A percentile compares a stretch with the other conserved stretches of the same genome.
These are phyloP conservation scores for Lagenidium sp. DNA, from an alignment of 352 stramenopile genomes.

Conservation along the genomic window DNA sequence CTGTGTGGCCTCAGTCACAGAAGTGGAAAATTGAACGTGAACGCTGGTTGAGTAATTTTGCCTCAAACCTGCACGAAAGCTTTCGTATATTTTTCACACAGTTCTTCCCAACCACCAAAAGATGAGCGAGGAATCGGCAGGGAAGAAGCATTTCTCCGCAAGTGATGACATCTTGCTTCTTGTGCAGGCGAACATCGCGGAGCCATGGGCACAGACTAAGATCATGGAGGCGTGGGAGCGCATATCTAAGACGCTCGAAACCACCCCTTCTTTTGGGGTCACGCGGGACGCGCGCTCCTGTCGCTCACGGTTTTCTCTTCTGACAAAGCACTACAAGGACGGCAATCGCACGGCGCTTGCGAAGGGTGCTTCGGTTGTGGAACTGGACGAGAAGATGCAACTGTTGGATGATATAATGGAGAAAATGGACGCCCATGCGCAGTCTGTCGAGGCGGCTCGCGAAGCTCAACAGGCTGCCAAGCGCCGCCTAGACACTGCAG, in stretches of 20 bases:
- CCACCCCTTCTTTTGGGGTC: neutral
- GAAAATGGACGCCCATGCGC: too few relatives aligned
- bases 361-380: too few relatives aligned
- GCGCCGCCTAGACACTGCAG: too few relatives aligned
- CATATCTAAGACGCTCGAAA: neutral
- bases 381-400: too few relatives aligned
- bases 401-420: too few relatives aligned
- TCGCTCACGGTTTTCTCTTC: too few relatives aligned
- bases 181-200: neutral
- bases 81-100: conserved; percentile 3
- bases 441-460: too few relatives aligned
- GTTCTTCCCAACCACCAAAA: neutral
- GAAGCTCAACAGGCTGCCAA: too few relatives aligned
- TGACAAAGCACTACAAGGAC: too few relatives aligned
- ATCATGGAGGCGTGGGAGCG: conserved; percentile 2
- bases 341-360: too few relatives aligned
- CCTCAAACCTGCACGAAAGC: conserved; percentile 1
- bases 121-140: neutral
- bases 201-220: neutral
- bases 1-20: too few relatives aligned
- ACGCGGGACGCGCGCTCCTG: too few relatives aligned
- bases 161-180: conserved; percentile 1
- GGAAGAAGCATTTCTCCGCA: conserved; percentile 1
- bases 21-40: neutral
- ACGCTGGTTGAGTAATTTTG: conserved; percentile 1